Conservation (phyloP, 768 basidiomycete species). For the Clathrus columnatus region DNA sequence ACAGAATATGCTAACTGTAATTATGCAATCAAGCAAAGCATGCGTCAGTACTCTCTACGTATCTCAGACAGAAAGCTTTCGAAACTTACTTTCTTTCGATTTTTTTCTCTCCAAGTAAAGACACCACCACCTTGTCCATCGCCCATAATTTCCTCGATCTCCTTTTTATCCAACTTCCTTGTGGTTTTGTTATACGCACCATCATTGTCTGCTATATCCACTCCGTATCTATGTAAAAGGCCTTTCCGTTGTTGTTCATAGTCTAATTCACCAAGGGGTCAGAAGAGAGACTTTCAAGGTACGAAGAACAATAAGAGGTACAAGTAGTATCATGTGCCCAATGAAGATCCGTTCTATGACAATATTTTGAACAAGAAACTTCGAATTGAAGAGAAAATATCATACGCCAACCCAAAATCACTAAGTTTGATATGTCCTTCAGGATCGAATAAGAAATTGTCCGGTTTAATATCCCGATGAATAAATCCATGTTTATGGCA, state of each 20-base stretch:
- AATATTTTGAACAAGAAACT: not conserved
- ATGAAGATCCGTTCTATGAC: constrained; percentile 76
- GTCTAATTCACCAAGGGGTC: constrained; percentile 39
- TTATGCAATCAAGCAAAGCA: constrained; percentile 9
- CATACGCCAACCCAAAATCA: constrained; percentile 93
- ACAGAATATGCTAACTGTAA: constrained; percentile 77
- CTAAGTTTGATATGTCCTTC: constrained; percentile 90
- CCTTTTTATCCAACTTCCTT: constrained; percentile 70
- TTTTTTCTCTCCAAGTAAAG: constrained; percentile 94
- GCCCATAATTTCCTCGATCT: constrained; percentile 79
- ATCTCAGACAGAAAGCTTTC: constrained; percentile 13
- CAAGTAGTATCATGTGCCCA: constrained; percentile 97
- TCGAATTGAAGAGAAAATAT: constrained; percentile 19
- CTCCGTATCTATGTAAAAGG: constrained; percentile 84
- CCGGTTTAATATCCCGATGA: constrained; percentile 95
- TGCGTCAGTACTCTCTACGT: constrained; percentile 23
- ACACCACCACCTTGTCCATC: constrained; percentile 69
- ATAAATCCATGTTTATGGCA: constrained; percentile 95
- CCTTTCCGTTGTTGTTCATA: constrained; percentile 91
- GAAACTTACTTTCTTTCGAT: constrained; percentile 70
- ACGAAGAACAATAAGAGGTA: constrained; percentile 27
- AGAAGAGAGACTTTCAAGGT: constrained; percentile 13
- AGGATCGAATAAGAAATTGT: constrained; percentile 90
- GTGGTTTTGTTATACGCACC: constrained; percentile 62
- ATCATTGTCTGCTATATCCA: constrained; percentile 80